Evolutionary conservation across 2,329 filamentous ascomycete species (phyloP), one percentile per base, ranked within the genome.

Genomic region (Herpotrichia juniperi): DNA sequence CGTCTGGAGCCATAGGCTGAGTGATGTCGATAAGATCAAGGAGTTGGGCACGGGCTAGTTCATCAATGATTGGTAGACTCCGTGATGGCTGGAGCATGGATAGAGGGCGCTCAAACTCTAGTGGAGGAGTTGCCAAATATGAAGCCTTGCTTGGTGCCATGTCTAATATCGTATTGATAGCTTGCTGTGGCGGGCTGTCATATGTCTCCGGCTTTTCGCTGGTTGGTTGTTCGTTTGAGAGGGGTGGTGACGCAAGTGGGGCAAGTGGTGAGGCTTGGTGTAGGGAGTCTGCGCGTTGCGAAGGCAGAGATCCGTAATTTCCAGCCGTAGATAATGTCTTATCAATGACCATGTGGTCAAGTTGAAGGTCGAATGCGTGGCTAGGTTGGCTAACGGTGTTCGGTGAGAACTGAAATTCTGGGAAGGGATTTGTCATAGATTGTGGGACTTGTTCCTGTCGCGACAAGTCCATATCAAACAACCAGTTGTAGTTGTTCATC

Each of bases 401-500:
- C 28, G 54, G 54, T 5, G 47, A 53, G n/a, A 69, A 63, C 8
- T 62, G 50, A 12, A 63, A 62, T 9, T 44, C 25, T 4, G 58
- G 34, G 39, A 71, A 69, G 4, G 63, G 39, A 30, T 67, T 63
- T 25, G 61, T 51, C n/a, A 63, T 39, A 7, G 63, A 19, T 3
- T 53, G 26, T 43, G 66, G 66, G 22, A 54, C 45, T 34, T 56
- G 53, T 19, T 53, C 57, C 12, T 55, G 47, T 22, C 55, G 51
- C 6, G 62, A 60, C 28, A 71, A 62, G 47, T 78, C 74, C 50
- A 81, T 66, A 39, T 83, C 79, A 59, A 87, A 87, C 2, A 87
- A 64, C 83, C 84, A 87, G 51, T 83, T 84, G 62, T 87, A 87
- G 50, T 87, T 84, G 55, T 77, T 77, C 53, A 83, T 83, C 1